Conservation (phyloP, 495 filamentous ascomycete genomes). For the Neurospora intermedia region DNA sequence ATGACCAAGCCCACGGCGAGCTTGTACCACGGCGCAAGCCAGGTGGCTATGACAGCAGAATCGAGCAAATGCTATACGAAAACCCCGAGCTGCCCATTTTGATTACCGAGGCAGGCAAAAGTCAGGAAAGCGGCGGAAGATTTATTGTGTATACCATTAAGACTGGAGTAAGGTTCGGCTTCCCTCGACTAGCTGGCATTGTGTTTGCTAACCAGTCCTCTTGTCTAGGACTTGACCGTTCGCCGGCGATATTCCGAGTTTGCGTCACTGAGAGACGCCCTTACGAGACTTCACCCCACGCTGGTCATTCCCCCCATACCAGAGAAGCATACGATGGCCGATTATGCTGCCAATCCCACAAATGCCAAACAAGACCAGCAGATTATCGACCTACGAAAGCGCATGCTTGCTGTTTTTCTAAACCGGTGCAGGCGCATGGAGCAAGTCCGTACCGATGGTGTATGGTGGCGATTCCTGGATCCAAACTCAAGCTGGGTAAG, state of each 20-base stretch:
- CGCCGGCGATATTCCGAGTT: constrained; percentile 95
- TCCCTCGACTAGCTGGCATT: background rate
- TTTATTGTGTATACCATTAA: constrained; percentile 96
- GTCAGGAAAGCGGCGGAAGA: constrained; percentile 72
- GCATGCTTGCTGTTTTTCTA: constrained; percentile 90
- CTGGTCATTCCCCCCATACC: constrained; percentile 93
- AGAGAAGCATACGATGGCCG: constrained; percentile 96
- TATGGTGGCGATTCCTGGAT: constrained; percentile 95
- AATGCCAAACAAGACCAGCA: constrained; percentile 94
- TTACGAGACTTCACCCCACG: constrained; percentile 85
- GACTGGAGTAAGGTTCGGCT: constrained; percentile 60
- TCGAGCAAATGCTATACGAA: constrained; percentile 94
- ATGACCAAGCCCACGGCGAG: constrained; percentile 40
- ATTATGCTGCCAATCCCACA: constrained; percentile 95
- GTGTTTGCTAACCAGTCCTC: constrained; percentile 11
- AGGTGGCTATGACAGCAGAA: constrained; percentile 82
- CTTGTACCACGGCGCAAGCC: constrained; percentile 55
- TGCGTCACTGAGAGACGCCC: constrained; percentile 76
- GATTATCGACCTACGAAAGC: constrained; percentile 91
- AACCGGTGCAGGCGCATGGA: constrained; percentile 91
- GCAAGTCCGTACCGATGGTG: constrained; percentile 83
- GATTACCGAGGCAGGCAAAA: constrained; percentile 93
- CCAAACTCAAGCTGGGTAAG: constrained; percentile 97
- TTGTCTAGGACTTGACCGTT: constrained; percentile 76
- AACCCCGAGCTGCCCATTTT: constrained; percentile 79